A percentile compares a stretch with the other conserved stretches of the same genome.
phyloP scores from a whole-genome alignment of 768 basidiomycete genomes.

The Suillus paluster region DNA sequence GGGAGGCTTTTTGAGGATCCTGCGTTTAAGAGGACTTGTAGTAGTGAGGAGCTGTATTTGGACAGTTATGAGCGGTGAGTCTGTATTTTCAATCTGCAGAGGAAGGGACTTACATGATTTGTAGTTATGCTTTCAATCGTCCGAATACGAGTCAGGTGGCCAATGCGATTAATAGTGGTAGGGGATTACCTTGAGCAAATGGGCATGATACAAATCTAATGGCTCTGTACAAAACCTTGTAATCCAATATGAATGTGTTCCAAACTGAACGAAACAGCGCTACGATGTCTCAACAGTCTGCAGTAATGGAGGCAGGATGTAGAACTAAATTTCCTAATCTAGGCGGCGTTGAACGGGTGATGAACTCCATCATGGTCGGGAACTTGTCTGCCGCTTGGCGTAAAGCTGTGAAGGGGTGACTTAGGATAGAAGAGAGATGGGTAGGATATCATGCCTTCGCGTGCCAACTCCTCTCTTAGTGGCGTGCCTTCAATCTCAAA shows the following conservation, averaged over 20 bases:
- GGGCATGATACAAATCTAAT: too few species aligned
- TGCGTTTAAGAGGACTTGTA: too few species aligned
- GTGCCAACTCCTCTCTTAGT: slow-evolving; percentile 90
- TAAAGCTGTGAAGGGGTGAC: slow-evolving; percentile 57
- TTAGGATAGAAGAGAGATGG: slow-evolving; percentile 1
- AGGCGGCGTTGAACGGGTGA: slow-evolving; percentile 67
- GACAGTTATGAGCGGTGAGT: too few species aligned
- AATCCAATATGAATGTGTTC: background rate
- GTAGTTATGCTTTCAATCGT: too few species aligned
- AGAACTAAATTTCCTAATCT: slow-evolving; percentile 73
- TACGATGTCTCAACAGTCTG: slow-evolving; percentile 15
- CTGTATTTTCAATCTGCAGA: too few species aligned
- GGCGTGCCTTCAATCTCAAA: slow-evolving; percentile 92
- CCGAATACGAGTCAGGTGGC: too few species aligned
- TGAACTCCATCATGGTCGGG: slow-evolving; percentile 88
- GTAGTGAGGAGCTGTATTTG: too few species aligned
- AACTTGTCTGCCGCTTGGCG: slow-evolving; percentile 88
- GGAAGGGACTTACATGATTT: too few species aligned
- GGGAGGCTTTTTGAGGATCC: too few species aligned
- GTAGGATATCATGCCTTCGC: slow-evolving; percentile 66
- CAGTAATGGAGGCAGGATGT: slow-evolving; percentile 33
- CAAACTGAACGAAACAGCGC: background rate
- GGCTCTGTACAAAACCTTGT: background rate
- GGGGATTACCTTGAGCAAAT: too few species aligned
- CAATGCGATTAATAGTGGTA: too few species aligned